These are phyloP conservation scores for Ustanciosporium gigantosporum DNA, from an alignment of 1,284 basidiomycete genomes.

Conservation along the genomic window DNA sequence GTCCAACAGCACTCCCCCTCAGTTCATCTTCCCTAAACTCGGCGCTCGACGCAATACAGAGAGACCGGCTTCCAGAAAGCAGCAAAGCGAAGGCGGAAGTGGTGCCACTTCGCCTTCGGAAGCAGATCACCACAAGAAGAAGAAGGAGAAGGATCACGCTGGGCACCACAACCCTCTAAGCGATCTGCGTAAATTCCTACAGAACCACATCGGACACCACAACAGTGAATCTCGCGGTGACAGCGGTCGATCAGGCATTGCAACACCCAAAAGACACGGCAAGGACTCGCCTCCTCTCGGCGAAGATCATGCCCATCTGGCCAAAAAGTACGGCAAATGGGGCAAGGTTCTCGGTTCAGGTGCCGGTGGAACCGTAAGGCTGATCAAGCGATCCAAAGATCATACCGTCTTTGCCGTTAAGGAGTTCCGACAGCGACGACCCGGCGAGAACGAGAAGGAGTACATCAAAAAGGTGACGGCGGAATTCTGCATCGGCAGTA, in stretches of 20 bases:
- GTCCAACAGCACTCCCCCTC: slow-evolving; percentile 40
- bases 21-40: slow-evolving; percentile 57
- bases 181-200: slow-evolving; percentile 50
- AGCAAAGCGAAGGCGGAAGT: slow-evolving; percentile 14
- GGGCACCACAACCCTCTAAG: slow-evolving; percentile 49
- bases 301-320: slow-evolving; percentile 76
- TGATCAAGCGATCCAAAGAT: slow-evolving; percentile 76
- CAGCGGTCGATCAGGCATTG: slow-evolving; percentile 36
- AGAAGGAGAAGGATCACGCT: slow-evolving; percentile 44
- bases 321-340: slow-evolving; percentile 99
- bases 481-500: slow-evolving; percentile 96
- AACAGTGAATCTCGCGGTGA: slow-evolving; percentile 39
- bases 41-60: slow-evolving; percentile 39
- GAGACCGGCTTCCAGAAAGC: slow-evolving; percentile 9
- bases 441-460: slow-evolving; percentile 88
- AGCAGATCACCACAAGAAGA: slow-evolving; percentile 37
- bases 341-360: slow-evolving; percentile 92
- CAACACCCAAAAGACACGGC: slow-evolving; percentile 51
- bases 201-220: slow-evolving; percentile 57
- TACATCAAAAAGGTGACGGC: slow-evolving; percentile 99
- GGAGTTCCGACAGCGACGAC: slow-evolving; percentile 87
- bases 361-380: slow-evolving; percentile 93
- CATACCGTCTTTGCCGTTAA: slow-evolving; percentile 88
- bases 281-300: slow-evolving; percentile 61
- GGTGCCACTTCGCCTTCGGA: slow-evolving; percentile 33